A percentile compares a stretch with the other conserved stretches of the same genome.
These are phyloP conservation scores for Discostella stelligeroides DNA, from an alignment of 108 stramenopile species.

Conservation along the genomic window DNA sequence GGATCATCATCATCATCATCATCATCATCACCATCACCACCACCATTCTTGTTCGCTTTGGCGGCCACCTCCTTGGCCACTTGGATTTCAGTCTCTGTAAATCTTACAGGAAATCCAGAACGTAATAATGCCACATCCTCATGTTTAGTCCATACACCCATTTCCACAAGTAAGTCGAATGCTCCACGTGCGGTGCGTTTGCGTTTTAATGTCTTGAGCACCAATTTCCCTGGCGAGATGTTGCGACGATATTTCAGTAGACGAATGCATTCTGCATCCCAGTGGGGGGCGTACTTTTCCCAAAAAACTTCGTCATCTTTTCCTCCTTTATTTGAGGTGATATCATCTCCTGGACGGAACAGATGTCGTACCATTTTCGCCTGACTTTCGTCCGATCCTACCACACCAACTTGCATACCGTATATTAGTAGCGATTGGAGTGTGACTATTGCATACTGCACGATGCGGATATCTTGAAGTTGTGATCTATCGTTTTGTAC, in stretches of 20 bases:
- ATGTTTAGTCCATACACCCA: slow-evolving; percentile 63
- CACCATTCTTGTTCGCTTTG: neutral
- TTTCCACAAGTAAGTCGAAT: slow-evolving; percentile 60
- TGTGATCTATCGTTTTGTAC: slow-evolving; percentile 3
- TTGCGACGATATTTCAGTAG: slow-evolving; percentile 64
- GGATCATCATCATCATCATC: slow-evolving; percentile 39
- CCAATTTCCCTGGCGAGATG: slow-evolving; percentile 43
- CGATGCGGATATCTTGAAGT: slow-evolving; percentile 19
- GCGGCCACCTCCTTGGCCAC: slow-evolving; percentile 30
- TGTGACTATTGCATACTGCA: slow-evolving; percentile 53
- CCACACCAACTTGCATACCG: slow-evolving; percentile 68
- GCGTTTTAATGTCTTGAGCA: slow-evolving; percentile 54
- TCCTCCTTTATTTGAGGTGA: neutral
- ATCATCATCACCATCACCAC: slow-evolving; percentile 33
- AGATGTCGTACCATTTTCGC: slow-evolving; percentile 61
- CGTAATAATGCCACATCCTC: slow-evolving; percentile 71
- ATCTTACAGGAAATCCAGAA: slow-evolving; percentile 73
- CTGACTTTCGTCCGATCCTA: slow-evolving; percentile 54
- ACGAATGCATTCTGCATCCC: slow-evolving; percentile 50
- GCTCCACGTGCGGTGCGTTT: slow-evolving; percentile 71
- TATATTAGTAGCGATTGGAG: slow-evolving; percentile 69
- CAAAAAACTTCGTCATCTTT: neutral
- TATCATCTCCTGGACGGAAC: slow-evolving; percentile 17
- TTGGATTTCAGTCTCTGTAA: slow-evolving; percentile 49
- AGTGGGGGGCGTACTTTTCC: slow-evolving; percentile 20